A percentile compares a stretch with the other conserved stretches of the same genome.
phyloP scores from a whole-genome alignment of 768 basidiomycete species.

The Lactarius sp. region DNA sequence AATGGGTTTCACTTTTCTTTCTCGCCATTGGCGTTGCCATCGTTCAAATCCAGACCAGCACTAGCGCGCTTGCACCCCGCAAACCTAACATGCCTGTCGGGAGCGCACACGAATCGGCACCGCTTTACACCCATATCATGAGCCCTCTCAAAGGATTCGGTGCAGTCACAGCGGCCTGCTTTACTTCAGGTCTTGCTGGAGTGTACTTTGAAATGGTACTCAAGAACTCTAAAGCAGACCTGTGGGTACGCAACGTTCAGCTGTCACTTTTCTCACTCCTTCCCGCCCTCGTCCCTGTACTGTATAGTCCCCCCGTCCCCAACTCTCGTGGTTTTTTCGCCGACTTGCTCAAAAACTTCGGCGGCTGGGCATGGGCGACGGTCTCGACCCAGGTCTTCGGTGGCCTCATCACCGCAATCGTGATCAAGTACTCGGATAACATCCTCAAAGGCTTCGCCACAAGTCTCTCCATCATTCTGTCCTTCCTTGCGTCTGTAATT shows the following conservation, averaged over 20 bases:
- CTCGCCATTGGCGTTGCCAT: slow-evolving; percentile 91
- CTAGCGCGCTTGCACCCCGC: slow-evolving; percentile 31
- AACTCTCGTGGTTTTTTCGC: slow-evolving; percentile 46
- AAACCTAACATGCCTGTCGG: slow-evolving; percentile 45
- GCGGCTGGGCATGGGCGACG: slow-evolving; percentile 92
- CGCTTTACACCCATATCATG: slow-evolving; percentile 66
- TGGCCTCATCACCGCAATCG: slow-evolving; percentile 88
- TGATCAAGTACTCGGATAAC: slow-evolving; percentile 97
- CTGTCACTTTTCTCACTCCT: slow-evolving; percentile 85
- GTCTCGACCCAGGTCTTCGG: slow-evolving; percentile 88
- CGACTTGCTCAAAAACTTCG: slow-evolving; percentile 80
- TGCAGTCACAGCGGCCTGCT: slow-evolving; percentile 80
- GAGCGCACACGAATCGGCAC: slow-evolving; percentile 62
- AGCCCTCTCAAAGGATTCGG: slow-evolving; percentile 75
- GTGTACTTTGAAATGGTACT: slow-evolving; percentile 95
- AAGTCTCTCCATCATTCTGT: slow-evolving; percentile 86
- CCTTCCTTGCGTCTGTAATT: slow-evolving; percentile 88
- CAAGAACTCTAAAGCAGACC: slow-evolving; percentile 75
- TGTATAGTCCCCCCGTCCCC: slow-evolving; percentile 46
- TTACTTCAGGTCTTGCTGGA: slow-evolving; percentile 86
- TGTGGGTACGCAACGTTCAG: slow-evolving; percentile 90
- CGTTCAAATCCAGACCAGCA: slow-evolving; percentile 82
- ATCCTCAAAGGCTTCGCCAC: slow-evolving; percentile 98
- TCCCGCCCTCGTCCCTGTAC: slow-evolving; percentile 79
- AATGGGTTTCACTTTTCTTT: slow-evolving; percentile 87